These are phyloP conservation scores for Pythium pyrilobum DNA, from an alignment of 352 stramenopile genomes.

Conservation along the genomic window DNA sequence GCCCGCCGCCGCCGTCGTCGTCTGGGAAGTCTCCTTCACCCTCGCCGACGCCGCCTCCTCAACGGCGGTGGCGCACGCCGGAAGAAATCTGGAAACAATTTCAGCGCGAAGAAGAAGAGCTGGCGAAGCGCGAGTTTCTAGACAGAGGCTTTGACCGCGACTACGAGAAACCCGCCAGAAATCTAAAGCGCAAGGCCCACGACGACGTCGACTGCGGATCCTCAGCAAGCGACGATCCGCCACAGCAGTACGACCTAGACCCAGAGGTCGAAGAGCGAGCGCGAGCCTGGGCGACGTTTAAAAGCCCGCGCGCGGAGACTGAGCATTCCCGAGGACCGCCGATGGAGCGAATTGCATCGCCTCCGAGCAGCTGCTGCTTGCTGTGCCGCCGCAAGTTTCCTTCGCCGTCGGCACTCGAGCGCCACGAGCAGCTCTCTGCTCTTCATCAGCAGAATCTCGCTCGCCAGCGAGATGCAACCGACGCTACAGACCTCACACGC, in stretches of 20 bases:
- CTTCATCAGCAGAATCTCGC: conserved; percentile 22
- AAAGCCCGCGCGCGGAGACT: neutral
- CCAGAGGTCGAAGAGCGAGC: neutral
- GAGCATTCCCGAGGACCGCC: too few relatives aligned
- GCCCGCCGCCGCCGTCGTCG: conserved; percentile 2
- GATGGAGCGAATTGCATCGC: too few relatives aligned
- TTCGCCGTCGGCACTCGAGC: conserved; percentile 27
- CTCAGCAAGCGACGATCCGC: too few relatives aligned
- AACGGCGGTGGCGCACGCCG: conserved; percentile 30
- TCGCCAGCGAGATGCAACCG: neutral
- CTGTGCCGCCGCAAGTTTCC: conserved; percentile 70
- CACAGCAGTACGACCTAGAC: too few relatives aligned
- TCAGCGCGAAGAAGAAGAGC: conserved; percentile 62
- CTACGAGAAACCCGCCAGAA: conserved; percentile 21
- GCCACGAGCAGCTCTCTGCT: conserved; percentile 49
- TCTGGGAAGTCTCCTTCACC: neutral
- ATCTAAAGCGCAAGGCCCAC: too few relatives aligned
- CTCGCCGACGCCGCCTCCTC: neutral
- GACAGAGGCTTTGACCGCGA: conserved; percentile 57
- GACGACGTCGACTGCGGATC: too few relatives aligned
- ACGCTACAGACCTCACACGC: neutral
- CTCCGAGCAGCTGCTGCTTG: conserved; percentile 38
- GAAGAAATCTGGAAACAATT: conserved; percentile 73
- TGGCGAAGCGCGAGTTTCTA: conserved; percentile 51
- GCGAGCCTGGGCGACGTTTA: conserved; percentile 13